phyloP scores from a whole-genome alignment of 2,329 filamentous ascomycete species.

The Didymella lethalis region DNA sequence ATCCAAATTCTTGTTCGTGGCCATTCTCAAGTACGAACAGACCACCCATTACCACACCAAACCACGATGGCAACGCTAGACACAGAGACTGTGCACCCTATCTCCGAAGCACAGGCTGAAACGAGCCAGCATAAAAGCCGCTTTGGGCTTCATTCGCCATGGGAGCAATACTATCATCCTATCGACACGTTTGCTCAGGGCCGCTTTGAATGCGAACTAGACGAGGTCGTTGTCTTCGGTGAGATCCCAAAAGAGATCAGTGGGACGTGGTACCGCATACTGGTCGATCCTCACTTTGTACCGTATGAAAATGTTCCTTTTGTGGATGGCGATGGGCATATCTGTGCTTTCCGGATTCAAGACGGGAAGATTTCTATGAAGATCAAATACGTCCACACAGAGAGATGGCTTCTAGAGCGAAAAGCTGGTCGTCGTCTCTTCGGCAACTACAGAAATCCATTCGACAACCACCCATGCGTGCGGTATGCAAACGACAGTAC shows the following conservation, averaged over 20 bases:
- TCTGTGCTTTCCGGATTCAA: constrained; percentile 50
- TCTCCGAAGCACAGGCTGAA: too few relatives aligned
- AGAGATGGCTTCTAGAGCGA: constrained; percentile 52
- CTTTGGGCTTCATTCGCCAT: too few relatives aligned
- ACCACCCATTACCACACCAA: too few relatives aligned
- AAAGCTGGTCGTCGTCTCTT: constrained; percentile 44
- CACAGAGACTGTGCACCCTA: too few relatives aligned
- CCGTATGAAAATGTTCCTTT: background rate
- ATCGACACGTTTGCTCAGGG: too few relatives aligned
- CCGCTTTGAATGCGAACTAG: constrained; percentile 26
- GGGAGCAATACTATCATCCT: too few relatives aligned
- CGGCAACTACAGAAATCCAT: constrained; percentile 2
- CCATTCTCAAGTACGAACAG: too few relatives aligned
- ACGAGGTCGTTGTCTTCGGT: constrained; percentile 21
- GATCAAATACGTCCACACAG: constrained; percentile 52
- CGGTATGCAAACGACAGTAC: background rate
- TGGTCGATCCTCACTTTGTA: constrained; percentile 27
- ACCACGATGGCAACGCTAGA: too few relatives aligned
- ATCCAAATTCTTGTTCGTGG: too few relatives aligned
- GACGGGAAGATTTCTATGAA: constrained; percentile 48
- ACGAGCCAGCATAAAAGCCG: too few relatives aligned
- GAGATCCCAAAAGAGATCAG: constrained; percentile 26
- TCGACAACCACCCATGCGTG: background rate
- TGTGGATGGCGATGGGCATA: constrained; percentile 52
- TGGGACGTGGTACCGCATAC: constrained; percentile 35